Percentiles rank a stretch among this genome's conserved stretches.
Conservation (phyloP, 148 eudicot species). For the Hydrangea macrophylla region DNA sequence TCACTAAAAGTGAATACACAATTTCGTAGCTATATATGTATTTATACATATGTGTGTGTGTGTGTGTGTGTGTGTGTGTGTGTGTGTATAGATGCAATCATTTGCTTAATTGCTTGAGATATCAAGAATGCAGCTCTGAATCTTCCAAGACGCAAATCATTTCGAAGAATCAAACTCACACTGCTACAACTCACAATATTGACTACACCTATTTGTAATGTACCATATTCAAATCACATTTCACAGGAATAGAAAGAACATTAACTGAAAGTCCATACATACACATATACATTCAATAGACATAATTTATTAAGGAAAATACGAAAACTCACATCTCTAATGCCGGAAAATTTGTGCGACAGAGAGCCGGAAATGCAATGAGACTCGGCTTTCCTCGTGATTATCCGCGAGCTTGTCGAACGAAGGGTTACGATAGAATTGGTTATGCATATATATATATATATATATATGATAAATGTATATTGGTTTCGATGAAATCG, state of each 20-base stretch:
- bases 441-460: neutral
- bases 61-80: no score
- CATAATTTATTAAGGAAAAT: neutral
- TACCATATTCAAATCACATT: neutral
- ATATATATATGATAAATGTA: neutral
- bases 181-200: neutral
- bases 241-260: neutral
- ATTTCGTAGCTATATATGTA: no score
- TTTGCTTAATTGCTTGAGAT: no score
- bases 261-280: neutral
- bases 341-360: neutral
- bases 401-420: neutral
- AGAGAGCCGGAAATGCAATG: conserved; percentile 7
- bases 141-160: neutral
- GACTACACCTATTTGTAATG: neutral
- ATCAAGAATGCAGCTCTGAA: no score
- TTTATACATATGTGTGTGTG: no score
- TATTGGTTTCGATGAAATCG: conserved; percentile 9
- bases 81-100: no score
- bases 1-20: no score
- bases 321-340: conserved; percentile 6
- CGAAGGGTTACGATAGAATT: neutral
- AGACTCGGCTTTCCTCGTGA: conserved; percentile 4
- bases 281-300: neutral
- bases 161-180: neutral